Base-by-base conservation (phyloP, 306 rosid species). In the Erythrophleum fordii region DNA sequence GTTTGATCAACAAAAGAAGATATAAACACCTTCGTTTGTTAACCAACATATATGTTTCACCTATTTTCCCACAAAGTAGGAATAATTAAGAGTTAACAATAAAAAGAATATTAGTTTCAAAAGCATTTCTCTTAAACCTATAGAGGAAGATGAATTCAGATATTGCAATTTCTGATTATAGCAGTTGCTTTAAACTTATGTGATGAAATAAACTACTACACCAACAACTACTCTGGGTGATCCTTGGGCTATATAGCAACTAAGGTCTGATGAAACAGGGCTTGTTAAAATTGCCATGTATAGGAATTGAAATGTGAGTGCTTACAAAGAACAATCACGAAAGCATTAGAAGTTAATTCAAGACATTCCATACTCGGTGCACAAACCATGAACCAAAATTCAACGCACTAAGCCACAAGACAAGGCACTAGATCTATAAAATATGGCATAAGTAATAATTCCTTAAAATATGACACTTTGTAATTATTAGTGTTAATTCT, bases 181-280 rank as follows among this genome's bases (percentile, higher is more conserved):
- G 1, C 69, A 58, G 35, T 59, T 25, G 72, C 37, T n/a, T 58
- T 64, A 46, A 45, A 45, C 73, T 70, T 52, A n/a, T 46, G 58
- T 71, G 78, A 79, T 45, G 77, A 48, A 45, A 34, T 28, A 80
- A 48, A 22, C 29, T 8, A 23, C 26, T 34, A 44, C n/a, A 17
- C 26, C 42, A 17, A 34, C 61, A 79, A 56, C 56, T 37, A 34
- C 44, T 31, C 41, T 11, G 22, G 67, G 31, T 48, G 64, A 48
- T 7, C 20, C 52, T 31, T 34, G 13, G n/a, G 60, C 41, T 69
- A 69, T 13, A 59, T 34, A 56, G 69, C 22, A 29, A 23, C 20
- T 20, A 71, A 39, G 3, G 5, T 34, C 5, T 41, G 16, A 74
- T 37, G 17, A 45, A 72, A 22, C 11, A 20, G 37, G 31, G 28